These are phyloP conservation scores for Zygosaccharomyces sapae DNA, from an alignment of 1,139 yeast species.

Conservation along the genomic window DNA sequence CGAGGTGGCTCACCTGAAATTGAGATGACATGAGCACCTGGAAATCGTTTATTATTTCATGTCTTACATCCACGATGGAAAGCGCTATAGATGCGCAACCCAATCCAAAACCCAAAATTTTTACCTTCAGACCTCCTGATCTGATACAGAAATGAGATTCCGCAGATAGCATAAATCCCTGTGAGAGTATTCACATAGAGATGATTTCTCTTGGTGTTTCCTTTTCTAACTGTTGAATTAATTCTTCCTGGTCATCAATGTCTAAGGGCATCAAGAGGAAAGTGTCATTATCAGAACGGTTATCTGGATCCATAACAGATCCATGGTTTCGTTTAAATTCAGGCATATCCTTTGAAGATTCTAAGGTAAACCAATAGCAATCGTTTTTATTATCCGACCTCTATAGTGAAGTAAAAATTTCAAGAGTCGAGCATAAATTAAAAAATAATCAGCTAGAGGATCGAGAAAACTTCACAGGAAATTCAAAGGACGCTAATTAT, in stretches of 20 bases:
- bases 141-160: slow-evolving; percentile 23
- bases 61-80: slow-evolving; percentile 29
- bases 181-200: slow-evolving; percentile 22
- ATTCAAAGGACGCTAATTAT: slow-evolving; percentile 1
- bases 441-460: neutral
- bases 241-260: slow-evolving; percentile 33
- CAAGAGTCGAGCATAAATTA: neutral
- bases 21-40: slow-evolving; percentile 16
- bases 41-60: slow-evolving; percentile 25
- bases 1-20: slow-evolving; percentile 20
- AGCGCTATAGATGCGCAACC: slow-evolving; percentile 29
- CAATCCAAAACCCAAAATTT: slow-evolving; percentile 15
- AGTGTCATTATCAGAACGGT: slow-evolving; percentile 13
- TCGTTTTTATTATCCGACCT: neutral
- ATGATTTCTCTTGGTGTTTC: slow-evolving; percentile 21
- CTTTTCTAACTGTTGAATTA: slow-evolving; percentile 28
- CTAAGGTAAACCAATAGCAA: neutral
- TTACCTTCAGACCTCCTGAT: slow-evolving; percentile 16
- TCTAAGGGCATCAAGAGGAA: slow-evolving; percentile 26
- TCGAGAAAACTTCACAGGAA: no score
- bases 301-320: slow-evolving; percentile 11
- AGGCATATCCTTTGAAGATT: slow-evolving; percentile 22
- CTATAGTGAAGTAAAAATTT: neutral
- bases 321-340: slow-evolving; percentile 27
- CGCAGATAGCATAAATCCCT: slow-evolving; percentile 22